Conservation (phyloP, 2,329 filamentous ascomycete species). For the Myriosclerotinia curreyana region DNA sequence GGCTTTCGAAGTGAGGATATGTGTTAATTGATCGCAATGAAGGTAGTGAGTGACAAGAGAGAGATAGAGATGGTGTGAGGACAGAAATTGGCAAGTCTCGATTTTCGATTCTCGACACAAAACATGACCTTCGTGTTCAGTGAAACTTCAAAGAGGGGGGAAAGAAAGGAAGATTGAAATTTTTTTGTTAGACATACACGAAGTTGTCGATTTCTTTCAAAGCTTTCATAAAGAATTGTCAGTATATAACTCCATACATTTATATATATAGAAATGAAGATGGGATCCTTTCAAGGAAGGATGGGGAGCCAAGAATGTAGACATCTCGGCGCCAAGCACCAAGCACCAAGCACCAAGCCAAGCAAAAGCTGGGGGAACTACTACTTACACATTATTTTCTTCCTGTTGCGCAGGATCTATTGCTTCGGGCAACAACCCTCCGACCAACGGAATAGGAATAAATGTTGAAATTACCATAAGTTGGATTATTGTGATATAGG, state of each 20-base stretch:
- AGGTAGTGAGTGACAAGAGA: background rate
- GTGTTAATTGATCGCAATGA: constrained; percentile 1
- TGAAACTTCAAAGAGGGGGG: background rate
- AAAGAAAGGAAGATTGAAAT: background rate
- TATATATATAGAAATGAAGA: constrained; percentile 23
- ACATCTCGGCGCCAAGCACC: constrained; percentile 26
- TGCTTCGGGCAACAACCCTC: constrained; percentile 12
- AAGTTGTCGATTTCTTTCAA: constrained; percentile 34
- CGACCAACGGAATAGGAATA: background rate
- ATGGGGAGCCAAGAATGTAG: constrained; percentile 23
- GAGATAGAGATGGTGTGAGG: background rate
- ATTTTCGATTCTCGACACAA: background rate
- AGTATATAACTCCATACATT: background rate
- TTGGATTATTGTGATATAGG: background rate
- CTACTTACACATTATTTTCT: constrained; percentile 19
- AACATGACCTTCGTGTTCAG: constrained; percentile 3
- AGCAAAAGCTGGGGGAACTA: constrained; percentile 16
- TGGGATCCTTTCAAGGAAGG: background rate
- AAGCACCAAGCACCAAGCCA: background rate
- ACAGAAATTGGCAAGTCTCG: background rate
- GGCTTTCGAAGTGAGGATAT: background rate
- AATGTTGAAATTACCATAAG: constrained; percentile 1
- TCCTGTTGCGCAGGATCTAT: constrained; percentile 12
- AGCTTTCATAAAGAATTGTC: constrained; percentile 26
- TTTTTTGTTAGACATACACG: constrained; percentile 32